phyloP scores from a whole-genome alignment of 2,329 filamentous ascomycete species.

The Eutypa lata region DNA sequence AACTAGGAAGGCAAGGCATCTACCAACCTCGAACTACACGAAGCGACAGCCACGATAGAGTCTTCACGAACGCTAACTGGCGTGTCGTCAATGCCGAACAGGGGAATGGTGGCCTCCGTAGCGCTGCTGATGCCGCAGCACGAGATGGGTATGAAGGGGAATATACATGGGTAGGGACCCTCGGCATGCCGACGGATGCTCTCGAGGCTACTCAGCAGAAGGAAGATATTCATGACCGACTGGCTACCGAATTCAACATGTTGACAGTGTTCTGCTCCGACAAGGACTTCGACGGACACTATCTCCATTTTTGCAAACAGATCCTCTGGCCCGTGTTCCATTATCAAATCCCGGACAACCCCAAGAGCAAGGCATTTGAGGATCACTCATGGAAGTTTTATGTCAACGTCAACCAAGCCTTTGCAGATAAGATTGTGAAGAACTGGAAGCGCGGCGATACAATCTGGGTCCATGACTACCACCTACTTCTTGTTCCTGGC shows the following conservation, averaged over 20 bases:
- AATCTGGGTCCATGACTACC: conserved; percentile 96
- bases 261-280: conserved; percentile 83
- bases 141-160: conserved; percentile 68
- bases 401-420: conserved; percentile 85
- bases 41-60: conserved; percentile 63
- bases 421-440: conserved; percentile 84
- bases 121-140: conserved; percentile 76
- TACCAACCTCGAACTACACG: conserved; percentile 51
- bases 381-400: conserved; percentile 98
- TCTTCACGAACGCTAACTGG: conserved; percentile 79
- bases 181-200: conserved; percentile 91
- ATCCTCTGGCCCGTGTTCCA: conserved; percentile 98
- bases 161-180: conserved; percentile 84
- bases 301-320: conserved; percentile 94
- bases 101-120: conserved; percentile 88
- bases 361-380: conserved; percentile 96
- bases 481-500: conserved; percentile 79
- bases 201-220: conserved; percentile 71
- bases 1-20: conserved; percentile 55
- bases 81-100: conserved; percentile 80
- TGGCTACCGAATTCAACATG: conserved; percentile 79
- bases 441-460: conserved; percentile 92
- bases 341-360: conserved; percentile 96
- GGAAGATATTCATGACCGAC: conserved; percentile 75
- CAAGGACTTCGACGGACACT: conserved; percentile 91